Conservation (phyloP, 345 rosid genomes). For the Acer negundo region DNA sequence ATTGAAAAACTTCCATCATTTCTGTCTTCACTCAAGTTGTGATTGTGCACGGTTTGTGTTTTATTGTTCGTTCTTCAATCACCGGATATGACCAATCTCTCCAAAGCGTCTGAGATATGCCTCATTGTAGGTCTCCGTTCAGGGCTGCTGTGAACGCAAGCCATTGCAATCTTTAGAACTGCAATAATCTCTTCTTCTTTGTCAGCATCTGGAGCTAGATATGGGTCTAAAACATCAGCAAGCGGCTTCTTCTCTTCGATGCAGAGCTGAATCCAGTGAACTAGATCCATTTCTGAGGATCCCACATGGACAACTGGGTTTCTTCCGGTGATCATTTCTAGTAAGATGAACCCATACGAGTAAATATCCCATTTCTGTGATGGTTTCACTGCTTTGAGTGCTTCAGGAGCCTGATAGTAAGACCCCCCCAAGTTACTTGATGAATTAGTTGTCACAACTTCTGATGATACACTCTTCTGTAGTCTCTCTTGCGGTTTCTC, state of each 20-base stretch:
- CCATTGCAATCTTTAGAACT: constrained; percentile 83
- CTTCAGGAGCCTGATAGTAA: constrained; percentile 89
- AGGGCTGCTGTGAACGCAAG: constrained; percentile 71
- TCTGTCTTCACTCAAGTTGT: background rate
- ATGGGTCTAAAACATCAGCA: constrained; percentile 79
- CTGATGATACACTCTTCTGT: constrained; percentile 60
- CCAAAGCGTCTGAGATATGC: constrained; percentile 63
- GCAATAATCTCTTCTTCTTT: constrained; percentile 86
- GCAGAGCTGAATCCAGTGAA: constrained; percentile 81
- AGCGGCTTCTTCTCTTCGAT: constrained; percentile 89
- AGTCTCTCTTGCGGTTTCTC: constrained; percentile 68
- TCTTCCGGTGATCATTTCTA: constrained; percentile 82
- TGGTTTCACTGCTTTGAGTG: constrained; percentile 77
- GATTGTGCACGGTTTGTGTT: background rate
- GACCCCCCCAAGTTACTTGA: constrained; percentile 57
- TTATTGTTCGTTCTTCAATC: constrained; percentile 30
- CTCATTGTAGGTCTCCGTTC: constrained; percentile 90
- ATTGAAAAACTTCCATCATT: constrained; percentile 8
- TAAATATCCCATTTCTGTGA: constrained; percentile 98
- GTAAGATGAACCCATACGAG: constrained; percentile 81
- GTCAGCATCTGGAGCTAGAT: constrained; percentile 62
- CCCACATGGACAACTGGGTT: constrained; percentile 57
- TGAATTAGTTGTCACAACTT: constrained; percentile 48
- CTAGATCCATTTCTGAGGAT: constrained; percentile 67
- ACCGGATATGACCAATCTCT: constrained; percentile 45